Evolutionary conservation across 768 basidiomycete genomes (phyloP), one percentile per base, ranked within the genome.

Genomic region (Boletus coccyginus): DNA sequence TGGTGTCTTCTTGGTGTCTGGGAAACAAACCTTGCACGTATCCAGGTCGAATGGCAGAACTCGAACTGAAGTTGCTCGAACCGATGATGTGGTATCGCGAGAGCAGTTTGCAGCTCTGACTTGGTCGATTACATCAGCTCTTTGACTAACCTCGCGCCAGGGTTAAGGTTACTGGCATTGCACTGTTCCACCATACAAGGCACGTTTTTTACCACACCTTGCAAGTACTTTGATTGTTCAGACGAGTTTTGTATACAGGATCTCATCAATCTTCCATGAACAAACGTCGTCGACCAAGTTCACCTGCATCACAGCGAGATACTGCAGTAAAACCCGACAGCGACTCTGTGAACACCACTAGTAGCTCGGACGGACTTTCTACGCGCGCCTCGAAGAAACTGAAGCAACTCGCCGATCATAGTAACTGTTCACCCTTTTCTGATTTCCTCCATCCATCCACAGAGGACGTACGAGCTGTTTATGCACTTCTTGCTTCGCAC

Each of bases 361-460:
- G 17, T 19, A n/a, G 17, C 27, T 31, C 21, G 14, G 17, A 49
- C 24, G 27, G 10, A 24, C 51, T 56, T 2, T 66, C 64, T 5
- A 39, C 54, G 7, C 66, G 59, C n/a, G 55, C 63, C 1, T 56
- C 64, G 1, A 84, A 83, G 67, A 84, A 83, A 57, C 72, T 81
- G 36, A 84, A 81, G 62, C 66, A 79, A 1, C 75, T 81, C 35
- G 73, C 73, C 2, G 66, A 78, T 7, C 79, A 78, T 58, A 62
- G 68, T 17, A 24, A 66, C 31, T 58, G 66, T 39, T 83, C 81
- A 9, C 82, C 82, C 0, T 85, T 81, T 57, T 75, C 79, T 6
- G 68, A 72, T 51, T 81, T 76, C 51, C 48, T 47, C 17, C 74
- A 69, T 51, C 83, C 83, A 21, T 81, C 81, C 14, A 56, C 74